phyloP scores from a whole-genome alignment of 1,139 yeast species.

The Geotrichum cucujoidarum region DNA sequence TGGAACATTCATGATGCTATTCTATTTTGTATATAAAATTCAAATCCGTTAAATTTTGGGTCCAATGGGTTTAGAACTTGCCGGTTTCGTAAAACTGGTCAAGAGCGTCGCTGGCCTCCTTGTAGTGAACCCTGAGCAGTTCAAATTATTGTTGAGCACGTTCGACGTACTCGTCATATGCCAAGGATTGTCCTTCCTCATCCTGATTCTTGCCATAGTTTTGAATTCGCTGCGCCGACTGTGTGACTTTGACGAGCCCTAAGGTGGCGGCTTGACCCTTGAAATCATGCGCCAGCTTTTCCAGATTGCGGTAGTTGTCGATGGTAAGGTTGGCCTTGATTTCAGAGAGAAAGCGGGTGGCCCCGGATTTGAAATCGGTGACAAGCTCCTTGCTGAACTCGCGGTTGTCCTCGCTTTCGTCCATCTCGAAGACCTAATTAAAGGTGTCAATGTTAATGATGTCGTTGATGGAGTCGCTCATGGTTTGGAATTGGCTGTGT shows the following conservation, averaged over 20 bases:
- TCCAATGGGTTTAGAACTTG: too few species aligned
- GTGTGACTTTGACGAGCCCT: conserved; percentile 75
- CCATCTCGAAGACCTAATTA: conserved; percentile 87
- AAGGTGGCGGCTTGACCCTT: conserved; percentile 96
- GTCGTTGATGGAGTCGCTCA: conserved; percentile 44
- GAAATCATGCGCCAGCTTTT: conserved; percentile 81
- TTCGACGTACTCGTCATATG: conserved; percentile 30
- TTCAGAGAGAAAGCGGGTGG: conserved; percentile 73
- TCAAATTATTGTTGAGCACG: conserved; percentile 23
- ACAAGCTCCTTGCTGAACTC: conserved; percentile 76
- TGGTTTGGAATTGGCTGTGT: not conserved
- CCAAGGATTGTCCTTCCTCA: conserved; percentile 33
- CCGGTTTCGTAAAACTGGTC: conserved; percentile 26
- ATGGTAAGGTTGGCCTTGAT: conserved; percentile 67
- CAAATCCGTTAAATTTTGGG: too few species aligned
- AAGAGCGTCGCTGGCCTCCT: too few species aligned
- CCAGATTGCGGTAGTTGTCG: conserved; percentile 53
- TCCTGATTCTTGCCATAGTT: conserved; percentile 65
- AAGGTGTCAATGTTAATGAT: conserved; percentile 85
- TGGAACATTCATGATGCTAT: not conserved
- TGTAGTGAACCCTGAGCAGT: conserved; percentile 36
- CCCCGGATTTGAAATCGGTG: conserved; percentile 81
- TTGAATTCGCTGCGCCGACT: conserved; percentile 89
- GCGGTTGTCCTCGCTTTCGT: conserved; percentile 78
- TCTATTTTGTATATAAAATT: conserved; percentile 17